Conservation (phyloP, 2,329 filamentous ascomycete genomes). For the Penicillium hesseltinei region DNA sequence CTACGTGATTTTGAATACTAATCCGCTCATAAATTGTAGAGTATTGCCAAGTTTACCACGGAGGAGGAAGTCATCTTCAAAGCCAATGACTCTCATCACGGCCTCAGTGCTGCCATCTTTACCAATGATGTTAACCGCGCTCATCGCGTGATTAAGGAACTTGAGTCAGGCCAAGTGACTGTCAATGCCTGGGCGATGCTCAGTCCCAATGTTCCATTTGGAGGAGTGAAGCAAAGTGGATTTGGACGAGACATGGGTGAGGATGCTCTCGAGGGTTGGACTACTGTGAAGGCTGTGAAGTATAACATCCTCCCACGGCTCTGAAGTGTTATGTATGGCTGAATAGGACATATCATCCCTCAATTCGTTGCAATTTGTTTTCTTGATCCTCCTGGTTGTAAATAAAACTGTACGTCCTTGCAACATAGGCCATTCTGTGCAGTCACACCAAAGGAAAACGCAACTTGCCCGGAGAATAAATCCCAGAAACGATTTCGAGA, state of each 20-base stretch:
- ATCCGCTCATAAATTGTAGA: conserved; percentile 20
- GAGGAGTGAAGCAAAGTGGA: conserved; percentile 30
- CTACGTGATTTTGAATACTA: not conserved
- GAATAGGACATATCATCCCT: not conserved
- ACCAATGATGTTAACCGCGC: conserved; percentile 28
- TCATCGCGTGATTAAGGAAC: conserved; percentile 20
- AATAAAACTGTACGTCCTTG: not conserved
- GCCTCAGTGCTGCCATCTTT: conserved; percentile 28
- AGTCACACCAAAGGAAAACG: not conserved
- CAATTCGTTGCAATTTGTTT: not conserved
- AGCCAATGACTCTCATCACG: conserved; percentile 53
- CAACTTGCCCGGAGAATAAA: not conserved
- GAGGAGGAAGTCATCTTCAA: conserved; percentile 57
- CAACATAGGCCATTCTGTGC: not conserved
- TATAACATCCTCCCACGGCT: conserved; percentile 18
- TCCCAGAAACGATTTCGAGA: not conserved
- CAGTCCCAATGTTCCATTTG: conserved; percentile 27
- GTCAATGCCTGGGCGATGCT: conserved; percentile 30
- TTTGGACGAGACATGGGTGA: conserved; percentile 31
- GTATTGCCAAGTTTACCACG: conserved; percentile 57
- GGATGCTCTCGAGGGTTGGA: conserved; percentile 28
- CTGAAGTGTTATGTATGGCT: conserved; percentile 2
- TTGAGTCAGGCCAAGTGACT: conserved; percentile 28
- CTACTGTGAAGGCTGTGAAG: conserved; percentile 24
- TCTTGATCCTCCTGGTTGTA: not conserved